Evolutionary conservation across 83 land plant genomes (phyloP), one percentile per base, ranked within the genome.

Genomic region (Picea abies): DNA sequence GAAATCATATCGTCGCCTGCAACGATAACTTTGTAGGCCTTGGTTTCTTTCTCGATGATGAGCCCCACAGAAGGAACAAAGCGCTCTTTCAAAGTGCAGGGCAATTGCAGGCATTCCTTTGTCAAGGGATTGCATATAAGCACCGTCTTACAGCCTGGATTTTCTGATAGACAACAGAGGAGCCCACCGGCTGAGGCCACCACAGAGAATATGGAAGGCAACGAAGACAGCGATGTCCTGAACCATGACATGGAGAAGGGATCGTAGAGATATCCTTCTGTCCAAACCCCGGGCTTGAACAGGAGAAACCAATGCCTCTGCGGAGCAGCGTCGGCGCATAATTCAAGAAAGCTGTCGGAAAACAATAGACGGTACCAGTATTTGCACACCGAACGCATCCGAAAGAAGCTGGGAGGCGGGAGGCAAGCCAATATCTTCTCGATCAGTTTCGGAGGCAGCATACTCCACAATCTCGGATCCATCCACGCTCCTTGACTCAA

Each of bases 1-100:
- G 93, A 93, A 80, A 92, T 93, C 80, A 90, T 78, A 86, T 91
- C 98, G 84, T 95, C 96, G 17, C 98, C 96, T 5, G 98, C 93
- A 3, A 92, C 91, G 7, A 91, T 68, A 0, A 89, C 86, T 79
- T 89, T 90, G 67, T 93, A 79, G 12, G 91, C 82, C 3, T 90
- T 20, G 62, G 68, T 72, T 7, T 78, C 62, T 6, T 26, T 58
- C 4, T 78, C 88, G 5, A 89, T 88, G 26, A 88, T 65, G 56
- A 96, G 72, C 10, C 95, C 99, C 6, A 95, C 82, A 7, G 98
- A 84, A 2, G 96, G 98, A 68, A 80, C 94, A 62, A 92, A 89
- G 19, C 99, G 84, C 14, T 92, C 93, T 17, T 87, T 80, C 39
- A 89, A 81, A 12, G 94, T 84, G 25, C 89, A 89, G 1, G 99